A percentile compares a stretch with the other conserved stretches of the same genome.
These are phyloP conservation scores for Inga leiocalycina DNA, from an alignment of 306 rosid genomes.

Conservation along the genomic window DNA sequence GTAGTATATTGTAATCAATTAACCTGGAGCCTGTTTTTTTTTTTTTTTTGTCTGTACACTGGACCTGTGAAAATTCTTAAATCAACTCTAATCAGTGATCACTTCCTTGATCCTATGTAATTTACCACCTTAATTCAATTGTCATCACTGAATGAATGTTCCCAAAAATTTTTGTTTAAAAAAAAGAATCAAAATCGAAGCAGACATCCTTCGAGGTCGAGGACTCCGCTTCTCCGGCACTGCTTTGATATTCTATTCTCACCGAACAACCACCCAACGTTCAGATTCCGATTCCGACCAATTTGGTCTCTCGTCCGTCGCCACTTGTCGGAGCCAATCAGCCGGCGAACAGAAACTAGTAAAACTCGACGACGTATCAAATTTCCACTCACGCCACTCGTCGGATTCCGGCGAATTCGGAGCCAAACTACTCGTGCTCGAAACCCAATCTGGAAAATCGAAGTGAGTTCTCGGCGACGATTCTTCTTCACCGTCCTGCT, in stretches of 20 bases:
- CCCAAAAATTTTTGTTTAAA: background rate
- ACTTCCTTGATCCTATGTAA: conserved; percentile 19
- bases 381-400: background rate
- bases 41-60: conserved; percentile 17
- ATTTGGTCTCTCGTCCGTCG: conserved; percentile 26
- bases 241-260: conserved; percentile 17
- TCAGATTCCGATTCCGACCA: conserved; percentile 61
- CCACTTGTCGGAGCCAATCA: conserved; percentile 49
- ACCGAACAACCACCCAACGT: conserved; percentile 66
- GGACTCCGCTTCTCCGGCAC: background rate
- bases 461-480: conserved; percentile 70
- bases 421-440: conserved; percentile 26
- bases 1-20: background rate
- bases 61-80: conserved; percentile 37
- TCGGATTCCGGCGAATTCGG: conserved; percentile 40
- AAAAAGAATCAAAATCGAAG: conserved; percentile 26
- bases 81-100: conserved; percentile 16
- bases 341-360: conserved; percentile 13
- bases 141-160: conserved; percentile 19
- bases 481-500: conserved; percentile 22
- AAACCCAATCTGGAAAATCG: conserved; percentile 80
- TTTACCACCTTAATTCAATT: conserved; percentile 30
- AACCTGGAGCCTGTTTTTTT: background rate
- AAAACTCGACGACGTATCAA: conserved; percentile 24
- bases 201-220: conserved; percentile 1